Evolutionary conservation across 352 stramenopile genomes (phyloP).

Genomic region (Globisporangium yorkense): DNA sequence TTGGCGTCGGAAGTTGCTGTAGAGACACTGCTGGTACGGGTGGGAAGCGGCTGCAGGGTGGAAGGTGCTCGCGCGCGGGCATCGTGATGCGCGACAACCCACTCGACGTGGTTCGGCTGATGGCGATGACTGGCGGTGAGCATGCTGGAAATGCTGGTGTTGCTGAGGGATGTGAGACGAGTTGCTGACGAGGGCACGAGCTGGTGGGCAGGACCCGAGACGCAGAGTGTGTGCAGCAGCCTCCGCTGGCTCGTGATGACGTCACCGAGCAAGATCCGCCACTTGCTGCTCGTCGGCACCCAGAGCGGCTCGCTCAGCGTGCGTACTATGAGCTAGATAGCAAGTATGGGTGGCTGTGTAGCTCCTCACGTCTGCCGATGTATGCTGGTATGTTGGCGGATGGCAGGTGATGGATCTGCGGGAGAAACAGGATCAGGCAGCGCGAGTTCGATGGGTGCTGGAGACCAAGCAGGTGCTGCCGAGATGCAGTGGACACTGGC

Average conservation of each 20-base stretch:
- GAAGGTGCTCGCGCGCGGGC: constrained; percentile 23
- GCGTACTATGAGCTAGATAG: not conserved
- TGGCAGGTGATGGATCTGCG: not conserved
- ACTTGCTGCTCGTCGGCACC: constrained; percentile 29
- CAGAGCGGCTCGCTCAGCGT: constrained; percentile 34
- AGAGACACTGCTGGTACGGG: not conserved
- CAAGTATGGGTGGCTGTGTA: too few species aligned
- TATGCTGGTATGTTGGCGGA: not conserved
- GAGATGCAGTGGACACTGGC: not conserved
- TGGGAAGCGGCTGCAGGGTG: constrained; percentile 21
- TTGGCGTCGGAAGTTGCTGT: not conserved
- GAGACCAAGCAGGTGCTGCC: constrained; percentile 4
- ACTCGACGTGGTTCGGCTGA: constrained; percentile 28
- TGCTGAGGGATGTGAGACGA: too few species aligned
- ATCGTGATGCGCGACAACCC: constrained; percentile 26
- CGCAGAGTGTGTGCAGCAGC: constrained; percentile 11
- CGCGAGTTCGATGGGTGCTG: not conserved
- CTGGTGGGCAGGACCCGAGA: constrained; percentile 8
- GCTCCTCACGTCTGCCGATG: not conserved
- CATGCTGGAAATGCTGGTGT: not conserved
- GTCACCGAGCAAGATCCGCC: constrained; percentile 1
- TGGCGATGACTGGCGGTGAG: constrained; percentile 12
- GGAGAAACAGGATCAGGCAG: not conserved
- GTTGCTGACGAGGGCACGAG: not conserved
- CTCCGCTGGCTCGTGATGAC: constrained; percentile 18